Evolutionary conservation across 1,284 basidiomycete species (phyloP), one percentile per base, ranked within the genome.

Genomic region (Cryptococcus floricola): DNA sequence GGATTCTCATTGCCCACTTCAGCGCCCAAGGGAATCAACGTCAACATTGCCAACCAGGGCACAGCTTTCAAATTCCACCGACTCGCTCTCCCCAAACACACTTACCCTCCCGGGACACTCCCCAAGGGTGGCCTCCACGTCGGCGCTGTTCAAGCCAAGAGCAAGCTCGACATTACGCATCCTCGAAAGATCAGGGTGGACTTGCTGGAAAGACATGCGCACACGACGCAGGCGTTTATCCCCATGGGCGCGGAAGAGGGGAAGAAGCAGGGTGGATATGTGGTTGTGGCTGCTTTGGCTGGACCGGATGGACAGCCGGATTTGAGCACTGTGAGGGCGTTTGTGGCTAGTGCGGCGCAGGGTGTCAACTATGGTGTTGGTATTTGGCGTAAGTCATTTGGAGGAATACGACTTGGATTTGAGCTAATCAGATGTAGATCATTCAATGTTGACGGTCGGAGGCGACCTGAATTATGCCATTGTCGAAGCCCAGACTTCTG

Each of bases 21-120:
- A 7, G 75, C 76, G 7, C 76, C 77, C 1, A 67, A 71, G 46
- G 84, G 83, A 28, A 83, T 83, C 39, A 82, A 82, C 64, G 83
- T 91, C 48, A 93, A 88, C 3, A 61, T 67, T 16, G 92, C 90
- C 14, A 97, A 97, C 76, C 87, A 84, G 66, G 91, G 88, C 39
- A 89, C 90, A 1, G 94, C 93, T 0, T 81, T 77, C 63, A 97
- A 97, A 77, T 95, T 88, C 78, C 89, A 95, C 79, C 88, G 91
- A 71, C 81, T 96, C 27, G 83, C 88, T 2, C 78, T 85, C 5
- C 76, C 90, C 38, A 74, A 78, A 18, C 81, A 84, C 5, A 83
- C 81, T 2, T 94, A 92, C 74, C 83, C 85, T 0, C 63, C 74
- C 1, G 81, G 73, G 12, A 62, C 56, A 49, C 75, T 14, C 75